phyloP scores from a whole-genome alignment of 306 rosid genomes.

The Quercus variabilis region DNA sequence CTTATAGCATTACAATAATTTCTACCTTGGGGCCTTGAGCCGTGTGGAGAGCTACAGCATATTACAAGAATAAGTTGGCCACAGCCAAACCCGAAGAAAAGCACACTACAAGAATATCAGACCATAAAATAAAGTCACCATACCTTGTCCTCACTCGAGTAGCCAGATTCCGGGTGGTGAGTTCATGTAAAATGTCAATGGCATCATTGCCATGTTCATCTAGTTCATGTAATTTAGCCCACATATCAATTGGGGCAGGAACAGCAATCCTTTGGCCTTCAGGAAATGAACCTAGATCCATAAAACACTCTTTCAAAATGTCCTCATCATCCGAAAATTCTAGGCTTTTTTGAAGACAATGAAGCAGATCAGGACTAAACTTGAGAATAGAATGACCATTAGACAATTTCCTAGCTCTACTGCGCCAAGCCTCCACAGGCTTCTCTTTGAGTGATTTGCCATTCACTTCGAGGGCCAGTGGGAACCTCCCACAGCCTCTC shows the following conservation, averaged over 20 bases:
- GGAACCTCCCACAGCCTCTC: slow-evolving; percentile 41
- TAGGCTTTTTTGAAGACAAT: too few species aligned
- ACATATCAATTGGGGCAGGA: neutral
- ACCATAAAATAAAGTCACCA: too few species aligned
- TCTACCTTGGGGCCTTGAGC: neutral
- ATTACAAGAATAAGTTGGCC: too few species aligned
- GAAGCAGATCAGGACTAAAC: slow-evolving; percentile 16
- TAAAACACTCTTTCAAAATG: too few species aligned
- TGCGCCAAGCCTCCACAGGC: slow-evolving; percentile 34
- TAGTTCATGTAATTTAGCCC: neutral
- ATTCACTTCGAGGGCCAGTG: slow-evolving; percentile 43
- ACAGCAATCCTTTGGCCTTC: neutral
- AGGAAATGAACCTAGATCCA: too few species aligned
- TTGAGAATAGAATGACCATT: slow-evolving; percentile 40
- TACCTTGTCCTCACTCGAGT: too few species aligned
- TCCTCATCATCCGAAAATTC: too few species aligned
- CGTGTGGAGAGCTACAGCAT: too few species aligned
- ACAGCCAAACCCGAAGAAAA: too few species aligned
- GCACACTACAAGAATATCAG: too few species aligned
- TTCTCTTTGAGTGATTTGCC: slow-evolving; percentile 37
- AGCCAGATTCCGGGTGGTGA: neutral
- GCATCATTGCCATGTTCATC: neutral
- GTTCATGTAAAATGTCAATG: neutral
- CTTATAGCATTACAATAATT: too few species aligned
- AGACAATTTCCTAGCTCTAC: slow-evolving; percentile 24